Conservation (phyloP, 768 basidiomycete species). For the Phanerodontia chrysosporium region DNA sequence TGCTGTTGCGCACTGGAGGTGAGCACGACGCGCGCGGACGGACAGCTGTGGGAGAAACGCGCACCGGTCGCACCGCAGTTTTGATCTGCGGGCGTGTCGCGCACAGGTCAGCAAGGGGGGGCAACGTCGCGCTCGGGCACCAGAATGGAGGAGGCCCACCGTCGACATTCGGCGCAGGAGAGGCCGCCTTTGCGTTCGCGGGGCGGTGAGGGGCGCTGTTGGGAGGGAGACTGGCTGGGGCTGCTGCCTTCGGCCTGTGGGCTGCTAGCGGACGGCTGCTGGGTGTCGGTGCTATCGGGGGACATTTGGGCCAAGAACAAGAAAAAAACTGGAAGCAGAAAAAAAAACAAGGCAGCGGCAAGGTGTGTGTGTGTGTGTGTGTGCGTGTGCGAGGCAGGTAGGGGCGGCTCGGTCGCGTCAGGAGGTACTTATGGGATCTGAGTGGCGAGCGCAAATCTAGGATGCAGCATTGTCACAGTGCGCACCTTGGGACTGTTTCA, state of each 20-base stretch:
- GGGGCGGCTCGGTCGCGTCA: neutral
- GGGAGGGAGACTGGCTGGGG: neutral
- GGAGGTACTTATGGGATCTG: slow-evolving; percentile 1
- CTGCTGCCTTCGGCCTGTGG: neutral
- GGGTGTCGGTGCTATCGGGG: neutral
- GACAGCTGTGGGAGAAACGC: neutral
- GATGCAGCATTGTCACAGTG: neutral
- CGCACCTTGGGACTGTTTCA: neutral
- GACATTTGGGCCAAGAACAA: neutral
- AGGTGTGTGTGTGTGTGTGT: too few relatives aligned
- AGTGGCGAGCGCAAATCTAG: neutral
- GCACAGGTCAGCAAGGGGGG: neutral
- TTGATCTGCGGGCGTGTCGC: slow-evolving; percentile 36
- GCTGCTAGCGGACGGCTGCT: neutral
- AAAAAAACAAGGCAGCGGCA: too few relatives aligned
- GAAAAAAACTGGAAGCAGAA: too few relatives aligned
- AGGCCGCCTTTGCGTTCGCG: slow-evolving; percentile 32
- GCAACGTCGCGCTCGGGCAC: neutral
- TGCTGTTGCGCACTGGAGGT: slow-evolving; percentile 28
- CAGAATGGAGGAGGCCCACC: slow-evolving; percentile 28
- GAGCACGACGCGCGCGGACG: too few relatives aligned
- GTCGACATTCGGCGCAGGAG: slow-evolving; percentile 51
- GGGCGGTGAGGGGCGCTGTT: neutral
- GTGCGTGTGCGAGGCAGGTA: neutral
- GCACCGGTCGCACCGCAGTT: slow-evolving; percentile 50